Evolutionary conservation across 148 eudicot species (phyloP).

Genomic region (Rhododendron molle): DNA sequence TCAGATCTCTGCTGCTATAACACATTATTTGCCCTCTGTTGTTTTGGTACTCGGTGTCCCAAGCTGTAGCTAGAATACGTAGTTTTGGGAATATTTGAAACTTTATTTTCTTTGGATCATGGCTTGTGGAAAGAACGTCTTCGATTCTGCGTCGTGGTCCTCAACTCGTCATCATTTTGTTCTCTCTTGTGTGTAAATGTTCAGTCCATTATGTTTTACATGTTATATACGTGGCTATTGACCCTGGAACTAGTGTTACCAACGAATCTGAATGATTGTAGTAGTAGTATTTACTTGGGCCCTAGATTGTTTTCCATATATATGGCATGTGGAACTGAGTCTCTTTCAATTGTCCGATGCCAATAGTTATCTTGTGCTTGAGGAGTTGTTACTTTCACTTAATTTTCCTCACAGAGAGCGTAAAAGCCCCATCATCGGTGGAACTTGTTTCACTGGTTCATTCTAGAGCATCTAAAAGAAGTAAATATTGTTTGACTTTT

Average conservation of each 20-base stretch:
- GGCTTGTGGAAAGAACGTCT: neutral
- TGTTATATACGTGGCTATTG: neutral
- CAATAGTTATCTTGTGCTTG: neutral
- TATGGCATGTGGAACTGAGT: neutral
- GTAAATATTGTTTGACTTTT: neutral
- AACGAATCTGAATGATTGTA: neutral
- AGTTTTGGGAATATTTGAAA: neutral
- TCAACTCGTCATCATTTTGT: neutral
- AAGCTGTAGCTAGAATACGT: neutral
- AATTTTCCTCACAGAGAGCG: constrained; percentile 6
- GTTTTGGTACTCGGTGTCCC: neutral
- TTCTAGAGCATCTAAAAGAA: neutral
- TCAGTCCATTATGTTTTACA: neutral
- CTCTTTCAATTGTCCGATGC: neutral
- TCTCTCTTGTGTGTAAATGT: neutral
- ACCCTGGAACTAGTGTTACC: neutral
- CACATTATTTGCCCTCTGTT: neutral
- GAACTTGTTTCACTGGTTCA: neutral
- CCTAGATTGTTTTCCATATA: neutral
- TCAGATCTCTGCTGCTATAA: neutral
- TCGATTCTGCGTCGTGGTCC: neutral
- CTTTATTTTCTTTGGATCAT: neutral
- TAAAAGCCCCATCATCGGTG: neutral
- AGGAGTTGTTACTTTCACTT: neutral
- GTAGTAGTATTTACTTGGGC: neutral